Evolutionary conservation across 495 filamentous ascomycete genomes (phyloP).

Genomic region (Hypoxylon trugodes): DNA sequence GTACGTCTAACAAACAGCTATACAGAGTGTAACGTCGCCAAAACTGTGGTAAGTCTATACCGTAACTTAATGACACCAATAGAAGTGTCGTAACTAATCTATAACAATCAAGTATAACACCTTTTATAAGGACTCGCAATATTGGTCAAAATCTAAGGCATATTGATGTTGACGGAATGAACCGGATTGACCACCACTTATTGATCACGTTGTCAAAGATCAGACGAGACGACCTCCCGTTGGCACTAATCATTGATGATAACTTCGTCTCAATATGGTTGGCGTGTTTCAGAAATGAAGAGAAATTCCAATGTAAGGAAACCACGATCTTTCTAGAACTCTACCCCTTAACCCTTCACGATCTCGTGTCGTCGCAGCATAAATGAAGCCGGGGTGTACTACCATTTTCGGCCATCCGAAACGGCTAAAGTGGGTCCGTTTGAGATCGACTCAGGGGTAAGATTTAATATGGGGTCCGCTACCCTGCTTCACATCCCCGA

Average conservation of each 20-base stretch:
- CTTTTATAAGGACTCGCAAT: too few species aligned
- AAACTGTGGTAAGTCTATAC: too few species aligned
- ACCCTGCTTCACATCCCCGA: conserved; percentile 20
- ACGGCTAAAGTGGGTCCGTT: conserved; percentile 28
- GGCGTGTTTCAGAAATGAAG: conserved; percentile 6
- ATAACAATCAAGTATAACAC: too few species aligned
- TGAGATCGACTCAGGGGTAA: conserved; percentile 31
- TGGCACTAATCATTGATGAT: not conserved
- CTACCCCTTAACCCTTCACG: not conserved
- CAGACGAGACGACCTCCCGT: conserved; percentile 5
- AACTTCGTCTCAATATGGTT: not conserved
- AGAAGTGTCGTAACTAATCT: too few species aligned
- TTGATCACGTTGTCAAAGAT: conserved; percentile 10
- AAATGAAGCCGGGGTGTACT: conserved; percentile 9
- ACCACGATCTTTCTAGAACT: conserved; percentile 6
- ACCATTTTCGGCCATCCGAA: conserved; percentile 34
- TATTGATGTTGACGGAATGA: not conserved
- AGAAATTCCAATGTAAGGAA: not conserved
- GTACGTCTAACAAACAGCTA: too few species aligned
- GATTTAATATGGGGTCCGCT: not conserved
- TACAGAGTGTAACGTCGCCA: too few species aligned
- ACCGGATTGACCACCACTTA: not conserved
- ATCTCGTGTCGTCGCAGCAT: conserved; percentile 1
- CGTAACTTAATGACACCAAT: too few species aligned
- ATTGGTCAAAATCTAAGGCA: not conserved